Evolutionary conservation across 352 stramenopile species (phyloP).

Genomic region (Pythium aristosporum): DNA sequence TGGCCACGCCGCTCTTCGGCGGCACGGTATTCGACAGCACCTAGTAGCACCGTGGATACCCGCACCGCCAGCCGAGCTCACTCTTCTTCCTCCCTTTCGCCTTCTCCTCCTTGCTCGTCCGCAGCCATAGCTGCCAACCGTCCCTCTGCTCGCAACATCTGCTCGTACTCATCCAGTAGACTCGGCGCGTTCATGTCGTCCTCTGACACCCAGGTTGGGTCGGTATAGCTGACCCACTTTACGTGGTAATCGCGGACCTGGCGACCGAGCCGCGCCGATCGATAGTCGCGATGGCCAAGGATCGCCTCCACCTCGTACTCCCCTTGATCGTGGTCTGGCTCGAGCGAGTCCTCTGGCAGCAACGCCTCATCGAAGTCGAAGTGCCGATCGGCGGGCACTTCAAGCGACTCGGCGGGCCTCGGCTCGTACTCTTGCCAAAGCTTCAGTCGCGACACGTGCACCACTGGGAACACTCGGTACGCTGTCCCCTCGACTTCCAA

Average conservation of each 20-base stretch:
- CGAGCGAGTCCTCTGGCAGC: slow-evolving; percentile 24
- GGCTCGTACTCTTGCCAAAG: not conserved
- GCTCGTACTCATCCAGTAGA: slow-evolving; percentile 17
- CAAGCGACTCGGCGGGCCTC: slow-evolving; percentile 11
- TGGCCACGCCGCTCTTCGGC: no score
- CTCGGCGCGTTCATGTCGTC: slow-evolving; percentile 13
- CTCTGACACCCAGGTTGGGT: slow-evolving; percentile 17
- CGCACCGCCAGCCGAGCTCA: no score
- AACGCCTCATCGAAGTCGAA: slow-evolving; percentile 31
- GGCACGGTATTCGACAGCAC: no score
- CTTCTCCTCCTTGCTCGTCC: no score
- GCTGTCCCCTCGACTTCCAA: slow-evolving; percentile 12
- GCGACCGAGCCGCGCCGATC: slow-evolving; percentile 1
- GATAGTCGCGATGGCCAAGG: not conserved
- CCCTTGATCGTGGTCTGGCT: slow-evolving; percentile 13
- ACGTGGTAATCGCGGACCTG: slow-evolving; percentile 18
- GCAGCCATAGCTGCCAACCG: slow-evolving; percentile 1
- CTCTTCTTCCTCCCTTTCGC: no score
- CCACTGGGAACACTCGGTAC: slow-evolving; percentile 14
- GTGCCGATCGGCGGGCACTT: not conserved
- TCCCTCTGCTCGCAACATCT: not conserved
- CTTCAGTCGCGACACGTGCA: slow-evolving; percentile 23
- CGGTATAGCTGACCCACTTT: slow-evolving; percentile 20
- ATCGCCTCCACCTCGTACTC: slow-evolving; percentile 25
- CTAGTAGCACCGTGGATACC: no score